Base-by-base conservation (phyloP, 129 eudicot genomes). In the Gnaphalium uliginosum region DNA sequence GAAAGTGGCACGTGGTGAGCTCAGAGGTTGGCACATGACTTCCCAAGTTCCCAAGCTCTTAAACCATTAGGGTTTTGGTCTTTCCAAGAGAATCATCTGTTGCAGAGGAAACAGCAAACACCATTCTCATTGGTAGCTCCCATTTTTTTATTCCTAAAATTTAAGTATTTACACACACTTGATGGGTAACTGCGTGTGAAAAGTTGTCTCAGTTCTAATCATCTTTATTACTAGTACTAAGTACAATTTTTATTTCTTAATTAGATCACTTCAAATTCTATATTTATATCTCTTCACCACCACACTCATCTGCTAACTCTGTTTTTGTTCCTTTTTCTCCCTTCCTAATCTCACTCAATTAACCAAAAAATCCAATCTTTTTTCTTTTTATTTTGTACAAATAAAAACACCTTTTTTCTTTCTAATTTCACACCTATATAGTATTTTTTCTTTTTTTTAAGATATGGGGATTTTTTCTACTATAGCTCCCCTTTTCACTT, bases 1-100 rank as follows among this genome's bases (percentile, higher is more conserved):
- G 77, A 71, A 87, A 79, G 78, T 81, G 86, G 77, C 96, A 88
- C 87, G 92, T 88, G 88, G 85, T 83, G 85, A 86, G 88, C 96
- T 83, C 90, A 88, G 96, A 90, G 82, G 64, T 79, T 81, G 81
- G 87, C 98, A 93, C 96, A 90, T 93, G 98, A 87, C 89, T 80
- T 88, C 90, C 79, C 90, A 50, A 33, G 75, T 84, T 88, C 84
- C 96, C 83, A 93, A 76, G 89, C 74, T 71, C 74, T 82, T 46
- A 78, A 80, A 73, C 78, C 79, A 79, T 54, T 48, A 76, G 71
- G 77, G 81, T 71, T 85, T 86, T 83, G 82, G 72, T 60, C 71
- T 84, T 78, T 81, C 88, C 86, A 78, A 87, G 89, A 82, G 96
- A 89, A 92, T 87, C 93, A 83, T 81, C 79, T 81, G 87, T 87